These are phyloP conservation scores for Kokia cookei DNA, from an alignment of 441 rosid genomes.

Conservation along the genomic window DNA sequence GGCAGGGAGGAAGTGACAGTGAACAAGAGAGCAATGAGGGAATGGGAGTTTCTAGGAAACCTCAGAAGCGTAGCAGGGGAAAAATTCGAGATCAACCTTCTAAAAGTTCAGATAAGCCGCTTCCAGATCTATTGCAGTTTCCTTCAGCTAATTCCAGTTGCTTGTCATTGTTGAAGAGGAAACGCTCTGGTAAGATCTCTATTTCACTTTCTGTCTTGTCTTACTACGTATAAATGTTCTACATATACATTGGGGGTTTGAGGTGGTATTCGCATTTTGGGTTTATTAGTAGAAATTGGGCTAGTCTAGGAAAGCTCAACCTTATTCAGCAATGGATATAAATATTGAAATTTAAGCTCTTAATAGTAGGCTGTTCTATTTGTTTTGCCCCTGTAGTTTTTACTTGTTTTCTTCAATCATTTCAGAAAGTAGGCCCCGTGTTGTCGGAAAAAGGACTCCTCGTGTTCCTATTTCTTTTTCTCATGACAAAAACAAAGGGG, in stretches of 20 bases:
- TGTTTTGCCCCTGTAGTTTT: background rate
- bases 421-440: slow-evolving; percentile 46
- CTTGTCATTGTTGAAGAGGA: slow-evolving; percentile 46
- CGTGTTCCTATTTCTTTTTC: slow-evolving; percentile 49
- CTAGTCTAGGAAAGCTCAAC: background rate
- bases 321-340: background rate
- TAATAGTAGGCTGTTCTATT: background rate
- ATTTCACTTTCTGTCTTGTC: background rate
- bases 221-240: background rate
- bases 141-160: slow-evolving; percentile 34
- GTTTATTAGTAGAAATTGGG: background rate
- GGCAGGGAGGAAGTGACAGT: slow-evolving; percentile 53
- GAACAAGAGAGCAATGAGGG: slow-evolving; percentile 48
- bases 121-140: slow-evolving; percentile 50
- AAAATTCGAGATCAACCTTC: slow-evolving; percentile 33
- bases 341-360: background rate
- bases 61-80: slow-evolving; percentile 35
- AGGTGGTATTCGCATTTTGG: background rate
- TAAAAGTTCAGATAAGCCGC: slow-evolving; percentile 32
- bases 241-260: background rate
- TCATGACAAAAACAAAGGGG: slow-evolving; percentile 39
- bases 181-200: slow-evolving; percentile 36
- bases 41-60: slow-evolving; percentile 26
- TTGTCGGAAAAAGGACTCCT: slow-evolving; percentile 63
- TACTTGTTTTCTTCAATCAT: background rate